Evolutionary conservation across 768 basidiomycete species (phyloP), one percentile per base, ranked within the genome.

Genomic region (Exsudoporus frostii): DNA sequence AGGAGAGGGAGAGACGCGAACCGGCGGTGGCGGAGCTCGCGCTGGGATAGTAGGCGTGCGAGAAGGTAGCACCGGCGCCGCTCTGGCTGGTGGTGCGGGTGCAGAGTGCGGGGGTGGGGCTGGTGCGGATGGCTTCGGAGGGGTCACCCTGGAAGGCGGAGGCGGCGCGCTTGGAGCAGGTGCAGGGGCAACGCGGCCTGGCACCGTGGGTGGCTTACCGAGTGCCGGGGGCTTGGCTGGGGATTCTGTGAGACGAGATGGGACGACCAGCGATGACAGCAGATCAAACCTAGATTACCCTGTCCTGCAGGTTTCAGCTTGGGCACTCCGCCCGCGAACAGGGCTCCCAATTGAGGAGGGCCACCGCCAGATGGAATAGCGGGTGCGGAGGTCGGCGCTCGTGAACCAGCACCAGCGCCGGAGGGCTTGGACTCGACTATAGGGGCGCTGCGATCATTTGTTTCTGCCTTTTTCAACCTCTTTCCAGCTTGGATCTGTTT

Each of bases 241-340:
- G 55, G 20, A 43, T 45, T 38, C 51, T 57, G 34, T 61, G 43
- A 51, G 41, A 34, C 48, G 29, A 40, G 50, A 40, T 52, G 53
- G 32, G 13, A 56, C 50, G 25, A 34, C 14, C 0, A 5, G 25
- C 25, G 54, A 62, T 50, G 40, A 36, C 39, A 49, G 49, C 56
- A 54, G 40, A 40, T 50, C 77, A 54, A 64, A 87, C 88, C 81
- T 51, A 76, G 69, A 67, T 74, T 78, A 49, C 65, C 76, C 52
- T 82, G 79, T 13, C 84, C 88, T n/a, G 88, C 79, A 41, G 91
- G 83, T 75, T 88, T 95, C 64, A 96, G 67, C 66, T 90, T 94
- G 5, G 94, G 94, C 76, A 96, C 84, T 1, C 94, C 93, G 15
- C 91, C 92, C 41, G 93, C 92, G 64, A 97, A 95, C 11, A 97